Evolutionary conservation across 495 filamentous ascomycete genomes (phyloP), one percentile per base, ranked within the genome.

Genomic region (Penicillium soppii): DNA sequence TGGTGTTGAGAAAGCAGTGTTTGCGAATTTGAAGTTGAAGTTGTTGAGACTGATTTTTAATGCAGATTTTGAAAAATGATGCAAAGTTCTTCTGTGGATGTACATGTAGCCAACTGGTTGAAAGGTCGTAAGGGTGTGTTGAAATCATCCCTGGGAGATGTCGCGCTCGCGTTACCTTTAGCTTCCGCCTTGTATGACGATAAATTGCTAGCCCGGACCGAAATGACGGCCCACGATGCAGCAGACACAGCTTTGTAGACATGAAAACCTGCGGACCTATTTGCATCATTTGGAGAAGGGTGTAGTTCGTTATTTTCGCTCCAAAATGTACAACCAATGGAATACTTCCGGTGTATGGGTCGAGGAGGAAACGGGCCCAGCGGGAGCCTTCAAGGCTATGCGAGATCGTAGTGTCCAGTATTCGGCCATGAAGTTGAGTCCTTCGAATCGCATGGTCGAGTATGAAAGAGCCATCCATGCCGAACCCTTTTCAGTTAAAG

Each of bases 321-420:
- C 59, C 23, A 75, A 40, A 3, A 66, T 58, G 56, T 75, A 75
- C 13, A 75, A 16, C 72, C 72, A 75, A 50, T 75, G 72, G 38
- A 66, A 75, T 2, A 72, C 62, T 3, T 69, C 65, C 0, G 72
- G 70, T 1, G 67, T 61, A 55, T 68, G 38, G 2, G 65, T 64
- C 13, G 62, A 56, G 0, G 70, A 58, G 21, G 65, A 64, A 2
- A 61, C 60, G 37, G 56, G 52, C 2, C 72, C 72, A 15, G 68
- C 7, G 5, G 72, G 70, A n/a, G 72, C 72, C 39, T 69, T 67
- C 19, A 75, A 22, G 2, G 70, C 53, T 2, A 52, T 69, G 4
- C 70, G 72, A 17, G 65, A 65, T 10, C 65, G 57, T 1, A 72
- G 8, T 0, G 50, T 61, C 72, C 72, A 75, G 41, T 68, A 69